These are phyloP conservation scores for Carallia brachiata DNA, from an alignment of 345 rosid genomes.

Conservation along the genomic window DNA sequence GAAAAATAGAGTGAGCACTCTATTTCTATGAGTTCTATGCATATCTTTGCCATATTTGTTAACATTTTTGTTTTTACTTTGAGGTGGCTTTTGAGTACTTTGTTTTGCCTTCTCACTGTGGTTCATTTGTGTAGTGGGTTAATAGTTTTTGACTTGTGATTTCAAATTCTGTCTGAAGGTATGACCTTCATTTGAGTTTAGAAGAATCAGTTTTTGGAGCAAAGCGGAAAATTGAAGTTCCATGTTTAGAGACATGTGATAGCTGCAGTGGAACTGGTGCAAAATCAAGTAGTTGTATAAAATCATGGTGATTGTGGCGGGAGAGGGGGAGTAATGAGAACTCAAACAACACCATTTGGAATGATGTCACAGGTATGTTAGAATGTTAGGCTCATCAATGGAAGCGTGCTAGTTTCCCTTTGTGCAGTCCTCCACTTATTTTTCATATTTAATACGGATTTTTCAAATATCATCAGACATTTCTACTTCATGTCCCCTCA, in stretches of 20 bases:
- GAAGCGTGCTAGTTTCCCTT: constrained; percentile 15
- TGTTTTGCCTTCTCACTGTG: background rate
- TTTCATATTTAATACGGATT: no score
- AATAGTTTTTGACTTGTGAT: background rate
- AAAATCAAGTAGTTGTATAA: constrained; percentile 52
- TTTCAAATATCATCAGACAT: no score
- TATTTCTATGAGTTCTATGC: background rate
- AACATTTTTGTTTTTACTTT: background rate
- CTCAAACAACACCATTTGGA: constrained; percentile 88
- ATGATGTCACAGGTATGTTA: constrained; percentile 73
- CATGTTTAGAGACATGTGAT: constrained; percentile 66
- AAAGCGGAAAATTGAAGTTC: constrained; percentile 57
- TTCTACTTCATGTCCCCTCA: background rate
- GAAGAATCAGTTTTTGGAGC: constrained; percentile 90
- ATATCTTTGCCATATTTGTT: background rate
- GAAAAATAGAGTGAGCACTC: background rate
- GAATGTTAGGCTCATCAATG: constrained; percentile 1
- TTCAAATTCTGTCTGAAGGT: constrained; percentile 38
- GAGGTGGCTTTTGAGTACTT: background rate
- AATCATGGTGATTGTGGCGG: constrained; percentile 75
- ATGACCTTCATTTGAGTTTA: constrained; percentile 69
- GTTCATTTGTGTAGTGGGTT: background rate
- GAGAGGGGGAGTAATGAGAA: constrained; percentile 67
- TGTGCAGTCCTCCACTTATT: background rate
- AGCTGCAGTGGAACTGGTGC: constrained; percentile 86